Evolutionary conservation across 1,284 basidiomycete species (phyloP).

Genomic region (Rhizoctonia solani): DNA sequence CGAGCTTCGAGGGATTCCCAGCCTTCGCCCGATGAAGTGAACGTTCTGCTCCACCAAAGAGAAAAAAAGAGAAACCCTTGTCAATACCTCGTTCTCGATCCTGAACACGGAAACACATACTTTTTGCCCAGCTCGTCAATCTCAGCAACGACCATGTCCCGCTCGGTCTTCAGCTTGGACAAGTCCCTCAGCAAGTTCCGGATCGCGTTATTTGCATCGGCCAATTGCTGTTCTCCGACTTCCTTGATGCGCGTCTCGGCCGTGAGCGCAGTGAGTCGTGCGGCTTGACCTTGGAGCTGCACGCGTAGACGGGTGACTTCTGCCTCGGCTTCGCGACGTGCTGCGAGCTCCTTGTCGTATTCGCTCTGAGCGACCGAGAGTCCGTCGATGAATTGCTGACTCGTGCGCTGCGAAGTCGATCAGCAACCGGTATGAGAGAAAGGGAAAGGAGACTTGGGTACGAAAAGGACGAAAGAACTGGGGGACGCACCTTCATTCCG

Average conservation of each 20-base stretch:
- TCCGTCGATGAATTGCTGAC: slow-evolving; percentile 90
- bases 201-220: slow-evolving; percentile 78
- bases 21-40: background rate
- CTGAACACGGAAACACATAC: too few relatives aligned
- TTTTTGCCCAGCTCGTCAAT: slow-evolving; percentile 81
- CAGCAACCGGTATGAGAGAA: too few relatives aligned
- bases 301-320: slow-evolving; percentile 86
- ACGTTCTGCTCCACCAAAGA: too few relatives aligned
- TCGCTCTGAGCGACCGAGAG: slow-evolving; percentile 90
- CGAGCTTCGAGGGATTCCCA: slow-evolving; percentile 52
- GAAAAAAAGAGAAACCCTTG: too few relatives aligned
- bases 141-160: slow-evolving; percentile 90
- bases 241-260: slow-evolving; percentile 79
- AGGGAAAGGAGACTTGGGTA: background rate
- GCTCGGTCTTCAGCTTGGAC: slow-evolving; percentile 83
- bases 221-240: slow-evolving; percentile 74
- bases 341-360: slow-evolving; percentile 87
- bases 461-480: background rate
- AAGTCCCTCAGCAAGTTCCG: slow-evolving; percentile 82
- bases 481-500: slow-evolving; percentile 77
- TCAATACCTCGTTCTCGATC: too few relatives aligned
- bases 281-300: slow-evolving; percentile 87
- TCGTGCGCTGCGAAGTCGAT: slow-evolving; percentile 65
- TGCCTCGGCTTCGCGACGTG: slow-evolving; percentile 86
- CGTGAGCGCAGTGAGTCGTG: slow-evolving; percentile 78